A percentile compares a stretch with the other conserved stretches of the same genome.
phyloP scores from a whole-genome alignment of 148 eudicot species.

The Chenopodium quinoa region DNA sequence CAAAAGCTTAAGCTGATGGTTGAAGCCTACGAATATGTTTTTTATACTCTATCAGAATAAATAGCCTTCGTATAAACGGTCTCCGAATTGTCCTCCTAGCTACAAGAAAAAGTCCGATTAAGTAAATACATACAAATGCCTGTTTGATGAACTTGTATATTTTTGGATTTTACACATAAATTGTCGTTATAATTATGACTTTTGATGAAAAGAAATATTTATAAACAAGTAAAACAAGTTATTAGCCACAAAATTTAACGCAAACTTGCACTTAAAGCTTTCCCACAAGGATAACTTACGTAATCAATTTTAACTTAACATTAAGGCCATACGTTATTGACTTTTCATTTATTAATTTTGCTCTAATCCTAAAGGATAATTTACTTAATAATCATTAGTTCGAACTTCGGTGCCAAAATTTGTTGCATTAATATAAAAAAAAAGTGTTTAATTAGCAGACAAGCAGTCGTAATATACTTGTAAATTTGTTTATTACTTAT shows the following conservation, averaged over 20 bases:
- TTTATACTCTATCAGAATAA: too few relatives aligned
- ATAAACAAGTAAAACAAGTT: background rate
- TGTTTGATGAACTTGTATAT: too few relatives aligned
- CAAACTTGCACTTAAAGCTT: constrained; percentile 28
- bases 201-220: constrained; percentile 15
- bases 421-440: too few relatives aligned
- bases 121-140: too few relatives aligned
- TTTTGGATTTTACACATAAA: background rate
- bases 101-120: too few relatives aligned
- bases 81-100: too few relatives aligned
- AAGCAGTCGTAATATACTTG: constrained; percentile 11
- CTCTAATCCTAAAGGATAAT: constrained; percentile 16
- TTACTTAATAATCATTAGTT: constrained; percentile 30
- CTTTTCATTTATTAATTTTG: constrained; percentile 12
- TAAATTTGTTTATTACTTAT: background rate
- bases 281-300: constrained; percentile 12
- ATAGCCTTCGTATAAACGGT: too few relatives aligned
- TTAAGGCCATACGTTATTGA: constrained; percentile 22
- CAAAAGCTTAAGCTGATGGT: too few relatives aligned
- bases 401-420: background rate
- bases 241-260: constrained; percentile 13
- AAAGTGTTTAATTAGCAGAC: background rate
- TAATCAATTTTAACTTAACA: constrained; percentile 28
- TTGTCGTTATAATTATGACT: constrained; percentile 20
- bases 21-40: too few relatives aligned